Base-by-base conservation (phyloP, 768 basidiomycete species). In the Trametes punicea region DNA sequence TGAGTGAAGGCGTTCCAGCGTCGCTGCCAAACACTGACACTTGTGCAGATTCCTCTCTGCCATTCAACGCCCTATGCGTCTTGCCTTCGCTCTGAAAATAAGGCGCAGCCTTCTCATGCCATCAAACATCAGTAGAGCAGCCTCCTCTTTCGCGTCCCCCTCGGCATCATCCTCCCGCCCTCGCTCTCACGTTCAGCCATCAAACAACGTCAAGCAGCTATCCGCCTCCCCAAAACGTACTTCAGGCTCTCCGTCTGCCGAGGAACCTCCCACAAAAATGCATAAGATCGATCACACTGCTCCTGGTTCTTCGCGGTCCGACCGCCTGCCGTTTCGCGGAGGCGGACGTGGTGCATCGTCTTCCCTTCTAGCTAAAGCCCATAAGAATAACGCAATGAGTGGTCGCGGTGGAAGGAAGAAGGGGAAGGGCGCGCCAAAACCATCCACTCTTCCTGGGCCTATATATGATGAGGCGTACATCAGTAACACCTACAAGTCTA, bases 91-190 rank as follows among this genome's bases (percentile, higher is more conserved):
- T 50, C 68, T 80, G 59, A 73, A 74, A 62, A 69, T 74, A 54
- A 76, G 80, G 77, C 77, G 72, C 70, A 74, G 78, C 73, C 76
- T 81, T 70, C 74, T 81, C 74, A 84, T 85, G 82, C 80, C 80
- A 76, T 65, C 80, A 64, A 77, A 81, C 70, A 70, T 73, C 25
- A 40, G 55, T 41, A 62, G 59, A 51, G 55, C 57, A 20, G 50
- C 39, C 16, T 64, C 53, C 60, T 66, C 55, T 27, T 41, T 55
- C 44, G 49, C 66, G 9, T 59, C 64, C 27, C 26, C 67, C 20
- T 60, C 64, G 46, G 55, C 56, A 27, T 46, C 61, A 23, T 48
- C 65, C n/a, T 46, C 70, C 30, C 51, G 62, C 55, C 62, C 39
- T 70, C 79, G 81, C 55, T 66, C 80, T 5, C 73, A 74, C 62